Evolutionary conservation across 768 basidiomycete genomes (phyloP), one percentile per base, ranked within the genome.

Genomic region (Lentinula raphanica): DNA sequence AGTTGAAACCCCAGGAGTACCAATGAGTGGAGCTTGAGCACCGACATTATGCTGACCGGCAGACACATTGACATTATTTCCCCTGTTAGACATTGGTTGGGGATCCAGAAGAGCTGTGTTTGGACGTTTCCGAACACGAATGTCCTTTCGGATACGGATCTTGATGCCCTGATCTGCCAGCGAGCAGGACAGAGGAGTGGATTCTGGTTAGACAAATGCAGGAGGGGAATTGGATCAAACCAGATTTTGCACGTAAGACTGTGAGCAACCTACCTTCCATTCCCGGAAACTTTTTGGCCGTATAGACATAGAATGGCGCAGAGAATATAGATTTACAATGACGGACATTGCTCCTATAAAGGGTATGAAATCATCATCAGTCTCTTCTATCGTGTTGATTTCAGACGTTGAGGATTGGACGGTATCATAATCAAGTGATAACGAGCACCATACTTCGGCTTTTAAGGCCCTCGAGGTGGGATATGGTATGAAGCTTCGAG

Each of bases 101-200:
- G 49, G 56, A 29, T 59, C 51, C 46, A 59, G 35, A 17, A 28
- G 54, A 27, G 46, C 60, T 39, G 50, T 75, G 73, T 28, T 28
- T 25, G 85, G 82, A 11, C 86, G 77, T 68, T 92, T 92, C 61
- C 92, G 82, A 25, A 90, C 86, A 1, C 92, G 85, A 35, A 94
- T 92, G 59, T 95, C 92, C 70, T 94, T 95, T 35, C 94, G 83
- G 54, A 95, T 95, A 29, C 93, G 86, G 55, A 96, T 94, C 73
- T 95, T 96, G 73, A 95, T 93, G 23, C 94, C 94, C 71, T 95
- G 94, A 67, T 95, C 93, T n/a, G 93, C 92, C 56, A 95, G 82
- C 0, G 91, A 90, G 63, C 87, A 91, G 1, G 94, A 95, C 0
- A 96, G 79, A 3, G 87, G 85, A 0, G 94, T 94, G 3, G 92